Base-by-base conservation (phyloP, 352 stramenopile genomes). In the Phytophthora crassamura region DNA sequence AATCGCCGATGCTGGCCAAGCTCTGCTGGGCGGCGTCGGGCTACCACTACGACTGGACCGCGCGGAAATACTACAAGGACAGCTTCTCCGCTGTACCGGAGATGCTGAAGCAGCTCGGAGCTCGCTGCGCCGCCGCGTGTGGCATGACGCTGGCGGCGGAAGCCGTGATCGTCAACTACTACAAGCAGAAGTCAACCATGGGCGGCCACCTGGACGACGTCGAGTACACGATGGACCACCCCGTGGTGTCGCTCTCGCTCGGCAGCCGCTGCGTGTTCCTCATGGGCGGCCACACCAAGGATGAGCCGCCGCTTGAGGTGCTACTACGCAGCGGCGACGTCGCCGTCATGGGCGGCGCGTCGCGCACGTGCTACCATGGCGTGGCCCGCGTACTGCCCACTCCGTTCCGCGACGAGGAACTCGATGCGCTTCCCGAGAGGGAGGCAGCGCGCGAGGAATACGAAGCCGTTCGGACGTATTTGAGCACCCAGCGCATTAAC, bases 21-120 rank as follows among this genome's bases (percentile, higher is more conserved):
- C 72, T 94, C 36, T 82, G 86, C 38, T 94, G 86, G 86, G 78
- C 78, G 10, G 82, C 84, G 5, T 77, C 73, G 2, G 86, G 86
- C 30, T 93, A 84, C 47, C 86, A 94, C 64, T 94, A 94, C 74
- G 79, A 94, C 64, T 94, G 86, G 86, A 93, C 82, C 2, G 74
- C 74, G 25, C 72, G 86, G 43, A 84, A 86, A 61, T 94, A 94
- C 68, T 73, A 82, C 38, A 64, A 70, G 4, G 62, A 79, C n/a
- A 69, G 64, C 46, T 86, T 75, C 54, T 93, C 84, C 9, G 58
- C 68, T 2, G 72, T 93, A 48, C 83, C 86, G 3, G 33, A 58
- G 22, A 43, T 75, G 30, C 74, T 94, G 15, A 48, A 73, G 38
- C 38, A 74, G 8, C 69, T 94, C 3, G 84, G 74, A 0, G 45